These are phyloP conservation scores for Mucuna pruriens DNA, from an alignment of 306 rosid species.

Conservation along the genomic window DNA sequence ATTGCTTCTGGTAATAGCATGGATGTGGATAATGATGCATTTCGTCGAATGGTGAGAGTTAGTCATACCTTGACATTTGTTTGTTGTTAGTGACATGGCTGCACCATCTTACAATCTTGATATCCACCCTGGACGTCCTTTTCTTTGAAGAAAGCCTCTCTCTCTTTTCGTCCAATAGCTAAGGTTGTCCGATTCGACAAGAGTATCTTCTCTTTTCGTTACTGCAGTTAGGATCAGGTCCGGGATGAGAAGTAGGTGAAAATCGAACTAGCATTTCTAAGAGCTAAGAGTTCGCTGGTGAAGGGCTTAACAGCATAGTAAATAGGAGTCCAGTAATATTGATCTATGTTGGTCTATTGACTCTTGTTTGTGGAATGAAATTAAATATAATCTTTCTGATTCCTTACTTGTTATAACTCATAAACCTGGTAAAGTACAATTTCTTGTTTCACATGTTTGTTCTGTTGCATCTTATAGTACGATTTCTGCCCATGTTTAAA, in stretches of 20 bases:
- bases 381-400: constrained; percentile 14
- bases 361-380: constrained; percentile 16
- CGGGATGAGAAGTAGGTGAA: no score
- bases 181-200: no score
- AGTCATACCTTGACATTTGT: constrained; percentile 15
- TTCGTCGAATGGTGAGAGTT: constrained; percentile 72
- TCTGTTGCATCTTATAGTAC: constrained; percentile 17
- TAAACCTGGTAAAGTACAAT: constrained; percentile 4
- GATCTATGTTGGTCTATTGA: not conserved
- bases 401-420: constrained; percentile 9
- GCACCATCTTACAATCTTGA: no score
- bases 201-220: no score
- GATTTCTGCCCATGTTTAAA: not conserved
- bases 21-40: constrained; percentile 91
- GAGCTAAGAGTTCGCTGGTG: no score
- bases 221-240: no score
- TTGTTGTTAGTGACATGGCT: not conserved
- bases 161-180: no score
- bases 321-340: no score
- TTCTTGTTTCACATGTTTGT: constrained; percentile 2
- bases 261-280: no score
- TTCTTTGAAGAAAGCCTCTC: no score
- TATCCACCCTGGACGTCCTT: no score
- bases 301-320: no score
- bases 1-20: constrained; percentile 64